These are phyloP conservation scores for Aureobasidium sp. DNA, from an alignment of 2,329 filamentous ascomycete species.

Conservation along the genomic window DNA sequence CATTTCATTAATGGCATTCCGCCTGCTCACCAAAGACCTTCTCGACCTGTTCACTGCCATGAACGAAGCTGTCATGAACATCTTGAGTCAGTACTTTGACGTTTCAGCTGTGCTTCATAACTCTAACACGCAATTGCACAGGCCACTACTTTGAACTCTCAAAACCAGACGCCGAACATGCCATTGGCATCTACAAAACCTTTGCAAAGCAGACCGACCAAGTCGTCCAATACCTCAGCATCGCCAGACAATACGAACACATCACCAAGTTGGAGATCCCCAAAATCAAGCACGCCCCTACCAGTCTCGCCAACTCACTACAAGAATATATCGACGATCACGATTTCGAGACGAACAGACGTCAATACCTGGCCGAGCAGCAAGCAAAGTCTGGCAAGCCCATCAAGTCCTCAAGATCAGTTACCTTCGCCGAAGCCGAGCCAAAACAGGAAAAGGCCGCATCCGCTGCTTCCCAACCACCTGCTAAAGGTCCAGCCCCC, in stretches of 20 bases:
- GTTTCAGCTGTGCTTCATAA: background rate
- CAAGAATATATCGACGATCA: constrained; percentile 93
- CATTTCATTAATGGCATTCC: constrained; percentile 89
- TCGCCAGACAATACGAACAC: constrained; percentile 84
- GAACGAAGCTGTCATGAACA: constrained; percentile 96
- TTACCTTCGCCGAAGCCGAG: background rate
- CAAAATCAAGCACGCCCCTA: constrained; percentile 93
- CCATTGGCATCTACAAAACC: constrained; percentile 82
- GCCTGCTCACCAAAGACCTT: constrained; percentile 82
- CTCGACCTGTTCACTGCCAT: constrained; percentile 87
- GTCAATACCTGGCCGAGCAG: constrained; percentile 85
- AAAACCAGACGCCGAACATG: constrained; percentile 82
- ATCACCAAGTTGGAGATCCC: constrained; percentile 90
- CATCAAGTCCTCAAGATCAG: constrained; percentile 19
- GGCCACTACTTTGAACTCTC: constrained; percentile 99
- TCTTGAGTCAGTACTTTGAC: constrained; percentile 61
- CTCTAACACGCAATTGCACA: constrained; percentile 32
- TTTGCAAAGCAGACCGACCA: constrained; percentile 90
- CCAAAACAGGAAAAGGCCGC: background rate
- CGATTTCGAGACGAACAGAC: constrained; percentile 87
- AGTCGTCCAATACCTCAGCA: constrained; percentile 81
- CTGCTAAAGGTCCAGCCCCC: constrained; percentile 56
- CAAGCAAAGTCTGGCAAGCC: constrained; percentile 56
- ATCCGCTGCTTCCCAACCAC: constrained; percentile 28
- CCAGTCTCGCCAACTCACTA: constrained; percentile 78